Base-by-base conservation (phyloP, 352 stramenopile species). In the Globisporangium radiosum region DNA sequence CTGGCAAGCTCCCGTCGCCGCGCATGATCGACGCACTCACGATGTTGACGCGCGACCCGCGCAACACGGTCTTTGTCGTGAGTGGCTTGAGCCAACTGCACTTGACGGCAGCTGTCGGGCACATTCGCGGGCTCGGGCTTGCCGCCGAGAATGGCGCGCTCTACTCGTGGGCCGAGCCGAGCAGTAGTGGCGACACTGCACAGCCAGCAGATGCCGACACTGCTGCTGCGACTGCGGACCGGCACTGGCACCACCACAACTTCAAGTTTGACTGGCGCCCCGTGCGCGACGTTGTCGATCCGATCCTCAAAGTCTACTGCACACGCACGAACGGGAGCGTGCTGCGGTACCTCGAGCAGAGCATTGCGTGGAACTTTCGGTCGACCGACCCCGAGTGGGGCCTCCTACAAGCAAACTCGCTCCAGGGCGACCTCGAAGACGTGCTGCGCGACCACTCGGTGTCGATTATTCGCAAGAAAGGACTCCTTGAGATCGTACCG, bases 11-110 rank as follows among this genome's bases (percentile, higher is more conserved):
- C 56, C 95, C 95, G 25, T 92, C 90, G 40, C 68, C 68, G 42
- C 69, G 83, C 33, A 96, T 98, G 67, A 80, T 98, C 40, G 76
- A 97, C 11, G 89, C 94, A 0, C 60, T 99, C 54, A 71, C 74
- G 11, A 74, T 83, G 62, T 74, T 99, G 10, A 96, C 86, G 44
- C 65, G 78, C 40, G 95, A 99, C 62, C 86, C 88, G 15, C 73
- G 75, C 38, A 99, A 99, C 80, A 96, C 89, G 4, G 91, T 99
- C n/a, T 98, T 98, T 70, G 92, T 99, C n/a, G 90, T 99, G 25
- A 98, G 91, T 49, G 95, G 96, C 19, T 90, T 98, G 62, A 96
- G 87, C 5, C 80, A 90, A 52, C 74, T 85, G 56, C 96, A 97
- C 64, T 72, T 99, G 36, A 88, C 93, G 36, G 72, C 87, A 11